Conservation (phyloP, 192 early-diverging fungal species). For the Haplosporangium gracile region DNA sequence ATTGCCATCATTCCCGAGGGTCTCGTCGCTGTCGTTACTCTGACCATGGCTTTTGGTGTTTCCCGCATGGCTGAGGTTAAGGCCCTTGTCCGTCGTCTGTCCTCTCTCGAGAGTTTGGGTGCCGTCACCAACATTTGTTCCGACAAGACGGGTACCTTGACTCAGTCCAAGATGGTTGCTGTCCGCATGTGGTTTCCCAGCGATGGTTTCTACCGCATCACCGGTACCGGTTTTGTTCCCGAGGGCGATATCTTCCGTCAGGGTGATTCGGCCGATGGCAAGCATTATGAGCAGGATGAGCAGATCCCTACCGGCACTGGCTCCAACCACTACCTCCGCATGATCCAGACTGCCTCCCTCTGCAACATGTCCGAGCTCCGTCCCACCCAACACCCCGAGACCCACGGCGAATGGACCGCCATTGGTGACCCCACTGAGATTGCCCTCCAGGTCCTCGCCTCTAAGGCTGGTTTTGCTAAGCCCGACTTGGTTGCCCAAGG, state of each 20-base stretch:
- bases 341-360: constrained; percentile 76
- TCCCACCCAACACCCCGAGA: constrained; percentile 62
- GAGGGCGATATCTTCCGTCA: constrained; percentile 62
- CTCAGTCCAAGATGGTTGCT: constrained; percentile 94
- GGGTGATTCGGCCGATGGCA: constrained; percentile 43
- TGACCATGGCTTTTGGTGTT: constrained; percentile 95
- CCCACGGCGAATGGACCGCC: constrained; percentile 76
- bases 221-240: constrained; percentile 74
- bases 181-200: constrained; percentile 85
- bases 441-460: constrained; percentile 89
- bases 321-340: constrained; percentile 59
- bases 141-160: constrained; percentile 95
- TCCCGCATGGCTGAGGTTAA: constrained; percentile 85
- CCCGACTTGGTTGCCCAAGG: constrained; percentile 66
- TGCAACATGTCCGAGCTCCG: constrained; percentile 88
- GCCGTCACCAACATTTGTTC: constrained; percentile 96
- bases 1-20: constrained; percentile 97
- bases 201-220: constrained; percentile 77
- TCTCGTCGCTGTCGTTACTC: constrained; percentile 91
- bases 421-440: constrained; percentile 96
- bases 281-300: constrained; percentile 45
- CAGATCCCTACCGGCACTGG: constrained; percentile 27
- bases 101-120: constrained; percentile 91
- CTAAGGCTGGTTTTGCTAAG: constrained; percentile 83
- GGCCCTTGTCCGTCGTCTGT: constrained; percentile 91